Evolutionary conservation across 148 eudicot genomes (phyloP).

Genomic region (Diospyros kaki): DNA sequence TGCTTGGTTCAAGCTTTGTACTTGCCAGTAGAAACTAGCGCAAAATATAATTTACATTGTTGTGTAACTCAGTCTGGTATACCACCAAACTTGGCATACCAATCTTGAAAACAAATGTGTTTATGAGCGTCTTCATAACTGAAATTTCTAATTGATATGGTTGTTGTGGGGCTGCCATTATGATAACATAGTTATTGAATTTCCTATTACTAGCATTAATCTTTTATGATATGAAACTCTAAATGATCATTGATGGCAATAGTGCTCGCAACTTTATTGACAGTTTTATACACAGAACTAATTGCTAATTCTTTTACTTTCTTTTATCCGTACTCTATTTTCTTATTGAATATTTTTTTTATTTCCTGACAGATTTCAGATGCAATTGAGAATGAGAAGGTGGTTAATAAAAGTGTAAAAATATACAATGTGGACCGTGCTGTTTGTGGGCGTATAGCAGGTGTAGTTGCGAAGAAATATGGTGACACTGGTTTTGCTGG

Average conservation of each 20-base stretch:
- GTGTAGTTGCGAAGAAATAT: constrained; percentile 91
- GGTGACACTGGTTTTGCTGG: constrained; percentile 99
- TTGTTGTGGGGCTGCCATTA: background rate
- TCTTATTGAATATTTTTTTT: background rate
- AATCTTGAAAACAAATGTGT: background rate
- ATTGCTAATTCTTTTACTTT: background rate
- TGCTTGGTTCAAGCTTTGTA: no score
- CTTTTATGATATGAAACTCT: background rate
- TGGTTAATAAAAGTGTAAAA: constrained; percentile 57
- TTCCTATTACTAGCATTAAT: background rate
- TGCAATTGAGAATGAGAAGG: constrained; percentile 90
- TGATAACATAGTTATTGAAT: background rate
- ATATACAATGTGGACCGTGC: constrained; percentile 95
- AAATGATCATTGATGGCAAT: background rate
- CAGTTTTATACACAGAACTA: background rate
- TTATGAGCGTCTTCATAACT: background rate
- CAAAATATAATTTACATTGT: no score
- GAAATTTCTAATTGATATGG: background rate
- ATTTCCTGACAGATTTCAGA: constrained; percentile 56
- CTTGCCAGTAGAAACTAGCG: no score
- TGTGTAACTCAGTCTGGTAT: no score
- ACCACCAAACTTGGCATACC: background rate
- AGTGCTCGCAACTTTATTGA: background rate
- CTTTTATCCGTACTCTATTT: background rate
- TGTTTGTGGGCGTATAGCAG: constrained; percentile 96